Conservation (phyloP, 2,329 filamentous ascomycete species). For the Fusarium virguliforme region DNA sequence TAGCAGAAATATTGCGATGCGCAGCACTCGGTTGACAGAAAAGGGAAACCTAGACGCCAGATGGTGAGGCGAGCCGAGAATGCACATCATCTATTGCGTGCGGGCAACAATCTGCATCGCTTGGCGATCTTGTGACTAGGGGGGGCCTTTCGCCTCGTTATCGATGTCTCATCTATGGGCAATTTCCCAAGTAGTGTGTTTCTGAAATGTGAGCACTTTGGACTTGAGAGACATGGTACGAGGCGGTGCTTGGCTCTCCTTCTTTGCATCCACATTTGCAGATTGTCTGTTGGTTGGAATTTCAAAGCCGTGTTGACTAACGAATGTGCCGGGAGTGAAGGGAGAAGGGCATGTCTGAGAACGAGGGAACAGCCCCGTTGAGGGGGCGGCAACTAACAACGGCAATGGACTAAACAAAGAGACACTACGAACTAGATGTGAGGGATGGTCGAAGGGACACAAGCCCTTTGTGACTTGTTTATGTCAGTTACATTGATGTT, state of each 20-base stretch:
- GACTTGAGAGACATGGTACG: background rate
- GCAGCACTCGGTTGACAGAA: constrained; percentile 3
- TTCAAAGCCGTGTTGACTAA: constrained; percentile 1
- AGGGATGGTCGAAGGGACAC: background rate
- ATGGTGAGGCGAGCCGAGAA: constrained; percentile 5
- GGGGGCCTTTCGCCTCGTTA: background rate
- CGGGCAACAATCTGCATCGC: constrained; percentile 6
- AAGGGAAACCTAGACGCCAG: background rate
- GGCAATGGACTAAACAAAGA: background rate
- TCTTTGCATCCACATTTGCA: background rate
- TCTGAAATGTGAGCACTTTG: background rate
- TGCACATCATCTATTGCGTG: constrained; percentile 15
- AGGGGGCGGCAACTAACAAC: background rate
- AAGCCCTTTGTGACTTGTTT: background rate
- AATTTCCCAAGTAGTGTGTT: constrained; percentile 4
- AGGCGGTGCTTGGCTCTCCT: background rate
- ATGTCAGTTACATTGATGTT: background rate
- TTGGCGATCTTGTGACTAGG: background rate
- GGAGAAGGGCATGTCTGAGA: background rate
- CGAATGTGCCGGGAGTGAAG: background rate
- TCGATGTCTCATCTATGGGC: background rate
- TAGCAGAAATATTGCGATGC: constrained; percentile 25
- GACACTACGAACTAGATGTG: background rate
- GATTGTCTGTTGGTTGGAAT: constrained; percentile 4
- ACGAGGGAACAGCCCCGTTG: background rate